These are phyloP conservation scores for Lactarius psammicola DNA, from an alignment of 768 basidiomycete species.

Conservation along the genomic window DNA sequence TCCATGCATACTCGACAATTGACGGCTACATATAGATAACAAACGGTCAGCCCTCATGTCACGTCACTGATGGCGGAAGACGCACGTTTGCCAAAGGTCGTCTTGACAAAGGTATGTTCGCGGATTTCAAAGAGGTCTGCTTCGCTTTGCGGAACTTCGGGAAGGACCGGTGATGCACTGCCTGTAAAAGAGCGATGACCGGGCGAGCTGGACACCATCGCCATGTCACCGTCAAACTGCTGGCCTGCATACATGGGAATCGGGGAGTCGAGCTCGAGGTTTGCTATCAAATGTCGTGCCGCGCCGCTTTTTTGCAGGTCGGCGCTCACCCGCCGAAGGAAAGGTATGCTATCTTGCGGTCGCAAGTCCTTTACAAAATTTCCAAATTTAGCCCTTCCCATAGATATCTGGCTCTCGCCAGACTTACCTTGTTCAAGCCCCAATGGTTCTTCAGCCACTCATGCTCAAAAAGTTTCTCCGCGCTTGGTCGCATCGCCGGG, in stretches of 20 bases:
- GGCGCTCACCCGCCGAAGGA: conserved; percentile 85
- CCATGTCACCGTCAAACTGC: conserved; percentile 20
- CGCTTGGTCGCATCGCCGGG: conserved; percentile 74
- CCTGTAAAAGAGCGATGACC: conserved; percentile 13
- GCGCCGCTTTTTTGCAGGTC: conserved; percentile 76
- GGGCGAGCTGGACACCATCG: conserved; percentile 24
- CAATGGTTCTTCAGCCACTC: conserved; percentile 85
- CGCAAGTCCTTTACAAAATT: conserved; percentile 61
- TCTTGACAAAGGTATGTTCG: conserved; percentile 86
- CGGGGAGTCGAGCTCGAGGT: conserved; percentile 43
- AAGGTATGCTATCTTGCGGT: conserved; percentile 93
- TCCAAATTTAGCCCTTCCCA: background rate
- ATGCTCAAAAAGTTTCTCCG: conserved; percentile 84
- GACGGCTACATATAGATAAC: conserved; percentile 70
- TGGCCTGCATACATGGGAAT: conserved; percentile 21
- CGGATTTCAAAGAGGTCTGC: conserved; percentile 54
- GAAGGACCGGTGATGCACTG: conserved; percentile 11
- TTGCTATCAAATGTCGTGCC: conserved; percentile 47
- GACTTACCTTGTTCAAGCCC: conserved; percentile 67
- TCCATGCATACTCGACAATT: conserved; percentile 79
- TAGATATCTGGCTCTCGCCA: background rate
- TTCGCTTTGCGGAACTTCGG: conserved; percentile 33
- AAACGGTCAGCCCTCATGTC: conserved; percentile 5
- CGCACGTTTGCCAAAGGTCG: conserved; percentile 89
- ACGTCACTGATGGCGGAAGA: conserved; percentile 27